phyloP scores from a whole-genome alignment of 495 filamentous ascomycete genomes.

The Neurospora terricola region DNA sequence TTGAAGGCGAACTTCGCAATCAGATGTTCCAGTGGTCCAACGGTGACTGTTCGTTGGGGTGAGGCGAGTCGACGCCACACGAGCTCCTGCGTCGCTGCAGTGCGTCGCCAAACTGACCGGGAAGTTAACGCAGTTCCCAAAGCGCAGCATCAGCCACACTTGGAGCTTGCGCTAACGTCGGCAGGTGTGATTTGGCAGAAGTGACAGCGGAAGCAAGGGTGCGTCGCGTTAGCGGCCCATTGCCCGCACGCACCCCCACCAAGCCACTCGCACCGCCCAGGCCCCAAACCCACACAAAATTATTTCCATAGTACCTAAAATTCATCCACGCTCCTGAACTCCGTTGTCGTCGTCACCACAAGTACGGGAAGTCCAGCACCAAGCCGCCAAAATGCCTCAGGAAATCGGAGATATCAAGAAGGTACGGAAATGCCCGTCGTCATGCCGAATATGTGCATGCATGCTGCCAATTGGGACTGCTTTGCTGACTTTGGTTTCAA shows the following conservation, averaged over 20 bases:
- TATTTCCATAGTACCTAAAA: slow-evolving; percentile 20
- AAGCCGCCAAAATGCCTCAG: slow-evolving; percentile 71
- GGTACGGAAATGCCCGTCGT: slow-evolving; percentile 21
- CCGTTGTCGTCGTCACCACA: slow-evolving; percentile 17
- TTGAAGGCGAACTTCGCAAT: background rate
- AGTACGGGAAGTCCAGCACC: slow-evolving; percentile 19
- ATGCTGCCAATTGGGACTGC: background rate
- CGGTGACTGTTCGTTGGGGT: background rate
- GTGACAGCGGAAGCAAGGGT: background rate
- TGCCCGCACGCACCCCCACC: background rate
- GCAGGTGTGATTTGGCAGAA: background rate
- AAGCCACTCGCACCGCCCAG: slow-evolving; percentile 6
- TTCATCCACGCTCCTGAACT: slow-evolving; percentile 20
- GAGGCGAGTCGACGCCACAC: background rate
- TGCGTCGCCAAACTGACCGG: too few relatives aligned
- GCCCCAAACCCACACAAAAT: slow-evolving; percentile 23
- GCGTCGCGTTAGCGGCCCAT: background rate
- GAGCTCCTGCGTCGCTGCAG: background rate
- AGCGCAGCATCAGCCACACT: slow-evolving; percentile 5
- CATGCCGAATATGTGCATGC: background rate
- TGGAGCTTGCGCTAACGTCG: background rate
- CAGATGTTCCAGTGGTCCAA: background rate
- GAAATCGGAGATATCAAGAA: slow-evolving; percentile 98
- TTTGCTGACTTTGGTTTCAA: slow-evolving; percentile 22
- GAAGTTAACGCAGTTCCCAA: slow-evolving; percentile 5